Conservation (phyloP, 2,329 filamentous ascomycete genomes). For the Hypoxylon sp. region DNA sequence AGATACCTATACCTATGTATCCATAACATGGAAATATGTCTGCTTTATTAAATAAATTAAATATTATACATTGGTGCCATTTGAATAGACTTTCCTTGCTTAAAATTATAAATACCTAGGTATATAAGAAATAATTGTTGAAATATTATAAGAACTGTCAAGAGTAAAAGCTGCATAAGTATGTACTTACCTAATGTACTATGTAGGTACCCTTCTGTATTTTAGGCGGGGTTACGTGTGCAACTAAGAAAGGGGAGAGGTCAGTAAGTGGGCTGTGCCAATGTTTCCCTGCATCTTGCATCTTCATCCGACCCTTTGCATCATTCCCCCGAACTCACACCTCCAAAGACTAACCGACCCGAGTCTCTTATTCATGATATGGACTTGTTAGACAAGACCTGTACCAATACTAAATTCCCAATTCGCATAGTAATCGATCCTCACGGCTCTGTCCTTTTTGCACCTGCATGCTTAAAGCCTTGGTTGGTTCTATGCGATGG, state of each 20-base stretch:
- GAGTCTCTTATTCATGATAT: constrained; percentile 30
- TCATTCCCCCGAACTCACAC: constrained; percentile 14
- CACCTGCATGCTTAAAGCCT: constrained; percentile 38
- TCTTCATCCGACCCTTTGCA: constrained; percentile 14
- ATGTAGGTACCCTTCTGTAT: too few species aligned
- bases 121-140: neutral
- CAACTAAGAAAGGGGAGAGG: constrained; percentile 6
- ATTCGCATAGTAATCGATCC: constrained; percentile 6
- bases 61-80: too few species aligned
- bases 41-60: too few species aligned
- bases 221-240: constrained; percentile 21
- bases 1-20: too few species aligned
- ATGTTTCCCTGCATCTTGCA: constrained; percentile 15
- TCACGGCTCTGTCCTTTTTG: constrained; percentile 7
- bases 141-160: too few species aligned
- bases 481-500: constrained; percentile 63
- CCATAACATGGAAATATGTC: too few species aligned
- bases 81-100: too few species aligned
- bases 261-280: constrained; percentile 27
- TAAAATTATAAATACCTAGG: constrained; percentile 2
- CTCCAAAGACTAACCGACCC: neutral
- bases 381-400: constrained; percentile 31
- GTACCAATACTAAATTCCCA: constrained; percentile 12
- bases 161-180: too few species aligned
- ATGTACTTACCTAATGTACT: too few species aligned